A percentile compares a stretch with the other conserved stretches of the same genome.
Evolutionary conservation across 2,329 filamentous ascomycete species (phyloP).

Genomic region (Xylariales sp.): DNA sequence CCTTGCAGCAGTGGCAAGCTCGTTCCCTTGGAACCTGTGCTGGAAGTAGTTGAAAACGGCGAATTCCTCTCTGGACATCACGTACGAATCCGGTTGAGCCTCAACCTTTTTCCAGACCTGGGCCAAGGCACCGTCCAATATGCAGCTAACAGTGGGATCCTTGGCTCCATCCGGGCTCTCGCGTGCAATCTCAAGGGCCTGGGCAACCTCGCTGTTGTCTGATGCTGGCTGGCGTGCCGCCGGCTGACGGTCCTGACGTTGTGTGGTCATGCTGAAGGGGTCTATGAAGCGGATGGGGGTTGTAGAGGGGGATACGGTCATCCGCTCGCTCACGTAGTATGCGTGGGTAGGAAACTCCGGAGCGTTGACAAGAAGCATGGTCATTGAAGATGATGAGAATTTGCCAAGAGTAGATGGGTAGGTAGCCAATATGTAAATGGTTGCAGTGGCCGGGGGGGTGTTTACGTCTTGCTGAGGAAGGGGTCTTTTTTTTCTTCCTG

Average conservation of each 20-base stretch:
- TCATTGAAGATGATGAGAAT: too few relatives aligned
- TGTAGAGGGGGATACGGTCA: constrained; percentile 7
- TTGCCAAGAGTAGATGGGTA: too few relatives aligned
- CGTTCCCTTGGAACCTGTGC: constrained; percentile 54
- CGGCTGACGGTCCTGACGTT: constrained; percentile 8
- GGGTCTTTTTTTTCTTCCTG: too few relatives aligned
- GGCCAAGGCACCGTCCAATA: constrained; percentile 60
- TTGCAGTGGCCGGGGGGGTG: not conserved
- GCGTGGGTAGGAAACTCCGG: constrained; percentile 10
- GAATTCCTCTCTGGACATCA: constrained; percentile 75
- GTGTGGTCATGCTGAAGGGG: constrained; percentile 12
- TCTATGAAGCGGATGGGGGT: constrained; percentile 10
- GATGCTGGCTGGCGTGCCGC: constrained; percentile 7
- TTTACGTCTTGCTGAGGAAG: too few relatives aligned
- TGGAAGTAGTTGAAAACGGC: constrained; percentile 84
- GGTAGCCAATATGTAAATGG: not conserved
- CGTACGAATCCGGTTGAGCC: constrained; percentile 61
- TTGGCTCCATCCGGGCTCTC: constrained; percentile 64
- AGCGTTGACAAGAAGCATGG: constrained; percentile 12
- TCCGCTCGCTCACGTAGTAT: constrained; percentile 8
- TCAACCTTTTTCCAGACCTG: constrained; percentile 67
- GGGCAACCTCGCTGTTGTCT: constrained; percentile 45
- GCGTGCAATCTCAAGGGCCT: constrained; percentile 71
- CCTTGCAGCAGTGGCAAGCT: constrained; percentile 41
- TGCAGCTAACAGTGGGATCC: constrained; percentile 57